Evolutionary conservation across 1,284 basidiomycete species (phyloP), one percentile per base, ranked within the genome.

Genomic region (Sporisorium reilianum): DNA sequence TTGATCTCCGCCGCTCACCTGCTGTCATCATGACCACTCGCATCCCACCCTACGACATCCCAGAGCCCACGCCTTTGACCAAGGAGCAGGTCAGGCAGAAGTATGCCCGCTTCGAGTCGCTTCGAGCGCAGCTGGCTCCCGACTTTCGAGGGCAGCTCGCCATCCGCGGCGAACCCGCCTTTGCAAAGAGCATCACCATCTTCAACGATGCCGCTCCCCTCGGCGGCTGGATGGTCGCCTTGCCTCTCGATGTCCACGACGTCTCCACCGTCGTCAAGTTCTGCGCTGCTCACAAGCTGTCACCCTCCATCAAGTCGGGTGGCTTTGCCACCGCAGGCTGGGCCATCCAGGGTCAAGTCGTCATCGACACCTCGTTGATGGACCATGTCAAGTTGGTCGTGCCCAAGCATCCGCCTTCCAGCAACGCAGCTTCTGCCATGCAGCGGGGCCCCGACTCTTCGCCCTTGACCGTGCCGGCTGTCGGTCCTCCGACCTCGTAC

Each of bases 261-360:
- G 55, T 79, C n/a, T 72, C 71, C 1, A 62, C 59, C 25, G 51
- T 68, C 11, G 66, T 81, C 76, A 76, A 79, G 48, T 80, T 94
- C 84, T 94, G 93, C 80, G 83, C 80, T 20, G 88, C 89, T 55
- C 87, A 94, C 78, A 83, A 84, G 0, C 86, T 95, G 4, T 90
- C 90, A n/a, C 89, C 91, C 6, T 93, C 92, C n/a, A 88, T 94
- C 78, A 93, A 92, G 84, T 91, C 92, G 0, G 93, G 93, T 18
- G 93, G 94, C 0, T 94, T 91, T 81, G 93, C 93, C 8, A 94
- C 92, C 3, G 92, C 91, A 11, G 93, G 94, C 3, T 94, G 92
- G 91, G 89, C 92, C 14, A 89, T 95, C 55, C 90, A 90, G 34
- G 93, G 93, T 42, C 91, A 94, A 80, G 87, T 95, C 58, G 90